Percentiles rank a stretch among this genome's conserved stretches.
phyloP scores from a whole-genome alignment of 1,284 basidiomycete genomes.

The Ganoderma leucocontextum region DNA sequence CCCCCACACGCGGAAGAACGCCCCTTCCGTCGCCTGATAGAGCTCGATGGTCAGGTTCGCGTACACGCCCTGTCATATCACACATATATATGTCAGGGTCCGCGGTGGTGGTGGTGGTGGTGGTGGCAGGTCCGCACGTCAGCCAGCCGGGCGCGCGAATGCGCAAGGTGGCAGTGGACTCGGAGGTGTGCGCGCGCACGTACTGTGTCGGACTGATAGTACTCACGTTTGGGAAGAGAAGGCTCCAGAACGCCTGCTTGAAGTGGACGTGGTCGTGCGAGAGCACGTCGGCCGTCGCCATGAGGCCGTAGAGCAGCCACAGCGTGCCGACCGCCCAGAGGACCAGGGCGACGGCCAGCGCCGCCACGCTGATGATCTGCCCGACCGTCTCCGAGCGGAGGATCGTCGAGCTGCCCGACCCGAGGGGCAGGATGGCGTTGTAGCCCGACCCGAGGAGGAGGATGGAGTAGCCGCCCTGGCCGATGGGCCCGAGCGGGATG shows the following conservation, averaged over 20 bases:
- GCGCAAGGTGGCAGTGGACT: not conserved
- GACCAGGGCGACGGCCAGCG: conserved; percentile 48
- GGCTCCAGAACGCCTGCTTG: conserved; percentile 55
- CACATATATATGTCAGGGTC: not conserved
- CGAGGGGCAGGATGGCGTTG: conserved; percentile 49
- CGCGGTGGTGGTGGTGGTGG: too few species aligned
- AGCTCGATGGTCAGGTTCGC: conserved; percentile 55
- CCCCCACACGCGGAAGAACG: conserved; percentile 41
- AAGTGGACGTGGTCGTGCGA: conserved; percentile 45
- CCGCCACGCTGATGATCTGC: conserved; percentile 47
- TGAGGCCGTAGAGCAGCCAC: conserved; percentile 52
- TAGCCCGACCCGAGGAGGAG: conserved; percentile 58
- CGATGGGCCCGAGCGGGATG: conserved; percentile 43
- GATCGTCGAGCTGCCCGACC: conserved; percentile 34
- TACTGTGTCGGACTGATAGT: not conserved
- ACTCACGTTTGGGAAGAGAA: conserved; percentile 56
- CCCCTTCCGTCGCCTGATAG: conserved; percentile 50
- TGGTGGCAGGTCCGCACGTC: not conserved
- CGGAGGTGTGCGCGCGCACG: not conserved
- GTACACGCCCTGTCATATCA: conserved; percentile 47
- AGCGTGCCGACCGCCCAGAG: conserved; percentile 57
- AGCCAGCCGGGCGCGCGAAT: not conserved
- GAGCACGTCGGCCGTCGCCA: conserved; percentile 45
- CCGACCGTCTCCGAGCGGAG: conserved; percentile 39
- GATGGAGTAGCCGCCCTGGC: conserved; percentile 65